These are phyloP conservation scores for Vigna reflexopilosa DNA, from an alignment of 306 rosid species.

Conservation along the genomic window DNA sequence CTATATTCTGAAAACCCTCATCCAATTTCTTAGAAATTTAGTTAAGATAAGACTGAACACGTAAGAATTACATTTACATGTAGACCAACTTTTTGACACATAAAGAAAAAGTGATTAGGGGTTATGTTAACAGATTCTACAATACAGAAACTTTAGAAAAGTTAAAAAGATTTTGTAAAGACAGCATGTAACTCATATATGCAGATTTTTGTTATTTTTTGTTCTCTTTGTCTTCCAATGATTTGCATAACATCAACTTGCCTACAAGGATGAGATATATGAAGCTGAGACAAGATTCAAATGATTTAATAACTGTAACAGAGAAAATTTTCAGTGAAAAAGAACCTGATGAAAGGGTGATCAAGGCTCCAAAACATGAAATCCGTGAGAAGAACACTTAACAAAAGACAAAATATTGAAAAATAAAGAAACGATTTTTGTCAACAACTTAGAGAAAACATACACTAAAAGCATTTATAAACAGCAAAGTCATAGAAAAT, in stretches of 20 bases:
- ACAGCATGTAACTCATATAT: conserved; percentile 36
- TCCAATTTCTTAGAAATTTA: conserved; percentile 6
- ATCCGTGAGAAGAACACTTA: conserved; percentile 11
- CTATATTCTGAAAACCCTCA: conserved; percentile 35
- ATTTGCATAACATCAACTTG: conserved; percentile 27
- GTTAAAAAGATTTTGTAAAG: conserved; percentile 30
- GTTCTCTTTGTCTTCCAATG: conserved; percentile 31
- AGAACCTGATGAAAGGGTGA: not conserved
- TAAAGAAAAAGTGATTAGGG: conserved; percentile 36
- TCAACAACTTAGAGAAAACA: conserved; percentile 4
- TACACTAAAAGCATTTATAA: conserved; percentile 9
- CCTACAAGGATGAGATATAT: not conserved
- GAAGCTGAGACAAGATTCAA: not conserved
- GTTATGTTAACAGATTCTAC: conserved; percentile 39
- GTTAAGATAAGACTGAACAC: conserved; percentile 43
- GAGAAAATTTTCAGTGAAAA: not conserved
- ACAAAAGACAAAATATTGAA: conserved; percentile 11
- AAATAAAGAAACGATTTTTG: not conserved
- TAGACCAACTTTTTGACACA: conserved; percentile 47
- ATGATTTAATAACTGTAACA: not conserved
- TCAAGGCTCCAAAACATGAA: not conserved
- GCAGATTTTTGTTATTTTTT: not conserved
- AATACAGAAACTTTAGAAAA: conserved; percentile 30
- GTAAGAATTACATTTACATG: conserved; percentile 33
- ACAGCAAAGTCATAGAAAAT: not conserved